Conservation (phyloP, 345 rosid genomes). For the Pistacia atlantica region DNA sequence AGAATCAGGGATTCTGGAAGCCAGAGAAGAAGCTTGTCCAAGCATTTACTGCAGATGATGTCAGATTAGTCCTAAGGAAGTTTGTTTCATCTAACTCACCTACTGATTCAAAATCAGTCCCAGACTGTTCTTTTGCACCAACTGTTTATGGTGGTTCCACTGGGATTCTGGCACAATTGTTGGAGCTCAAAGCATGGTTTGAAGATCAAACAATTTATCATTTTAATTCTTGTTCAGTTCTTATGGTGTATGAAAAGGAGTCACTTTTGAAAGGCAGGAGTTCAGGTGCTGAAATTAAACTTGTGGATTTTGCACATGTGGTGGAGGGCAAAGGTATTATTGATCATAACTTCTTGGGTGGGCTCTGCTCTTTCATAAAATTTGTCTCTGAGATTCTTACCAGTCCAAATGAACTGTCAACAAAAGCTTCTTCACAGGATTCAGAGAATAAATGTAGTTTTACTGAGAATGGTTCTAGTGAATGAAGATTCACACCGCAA, state of each 20-base stretch:
- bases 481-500: neutral
- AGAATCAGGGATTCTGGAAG: conserved; percentile 62
- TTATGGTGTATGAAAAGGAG: conserved; percentile 67
- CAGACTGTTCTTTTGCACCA: conserved; percentile 62
- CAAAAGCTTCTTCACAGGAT: conserved; percentile 20
- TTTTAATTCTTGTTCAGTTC: conserved; percentile 86
- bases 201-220: conserved; percentile 87
- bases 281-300: conserved; percentile 57
- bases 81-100: conserved; percentile 74
- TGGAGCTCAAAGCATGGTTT: conserved; percentile 89
- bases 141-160: conserved; percentile 59
- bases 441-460: conserved; percentile 22
- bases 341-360: conserved; percentile 96
- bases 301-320: conserved; percentile 95
- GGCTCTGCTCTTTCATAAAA: conserved; percentile 87
- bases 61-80: conserved; percentile 57
- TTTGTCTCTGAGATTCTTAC: conserved; percentile 66
- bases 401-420: conserved; percentile 42
- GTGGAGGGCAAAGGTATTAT: conserved; percentile 78
- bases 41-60: conserved; percentile 47
- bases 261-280: conserved; percentile 36
- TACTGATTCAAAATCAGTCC: conserved; percentile 30
- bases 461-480: conserved; percentile 15
- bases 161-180: conserved; percentile 73
- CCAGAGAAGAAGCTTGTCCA: conserved; percentile 57